phyloP scores from a whole-genome alignment of 306 rosid species.

The Cicer chorassanicum region DNA sequence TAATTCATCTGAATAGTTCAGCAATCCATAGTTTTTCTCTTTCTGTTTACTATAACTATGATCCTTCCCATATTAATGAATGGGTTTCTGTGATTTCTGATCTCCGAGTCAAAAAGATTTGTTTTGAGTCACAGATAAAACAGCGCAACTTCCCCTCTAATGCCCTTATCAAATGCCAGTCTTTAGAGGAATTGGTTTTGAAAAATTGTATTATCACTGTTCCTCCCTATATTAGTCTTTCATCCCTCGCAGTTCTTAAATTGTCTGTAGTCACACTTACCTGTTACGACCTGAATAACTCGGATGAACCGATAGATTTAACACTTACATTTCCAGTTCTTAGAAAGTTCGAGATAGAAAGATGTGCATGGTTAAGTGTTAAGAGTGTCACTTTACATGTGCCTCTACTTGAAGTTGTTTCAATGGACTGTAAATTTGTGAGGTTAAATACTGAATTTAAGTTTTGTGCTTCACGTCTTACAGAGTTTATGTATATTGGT shows the following conservation, averaged over 20 bases:
- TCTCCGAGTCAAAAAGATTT: background rate
- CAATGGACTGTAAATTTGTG: background rate
- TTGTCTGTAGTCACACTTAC: background rate
- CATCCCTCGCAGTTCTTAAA: background rate
- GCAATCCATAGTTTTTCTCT: conserved; percentile 3
- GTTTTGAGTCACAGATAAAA: background rate
- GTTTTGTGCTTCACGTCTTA: conserved; percentile 1
- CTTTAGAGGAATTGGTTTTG: conserved; percentile 8
- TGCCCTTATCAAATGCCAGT: background rate
- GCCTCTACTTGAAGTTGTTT: conserved; percentile 36
- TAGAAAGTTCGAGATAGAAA: background rate
- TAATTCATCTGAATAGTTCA: background rate
- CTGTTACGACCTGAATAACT: background rate
- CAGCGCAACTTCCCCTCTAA: no score
- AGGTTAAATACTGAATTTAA: background rate
- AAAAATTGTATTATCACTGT: background rate
- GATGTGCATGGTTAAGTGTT: conserved; percentile 12
- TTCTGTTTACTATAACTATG: background rate
- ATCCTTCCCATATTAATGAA: background rate
- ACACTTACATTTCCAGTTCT: conserved; percentile 26
- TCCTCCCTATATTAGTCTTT: background rate
- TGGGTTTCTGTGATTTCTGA: background rate
- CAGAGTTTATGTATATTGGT: background rate
- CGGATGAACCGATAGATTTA: background rate
- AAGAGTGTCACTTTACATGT: conserved; percentile 21